These are phyloP conservation scores for Suillus sp. DNA, from an alignment of 768 basidiomycete species.

Conservation along the genomic window DNA sequence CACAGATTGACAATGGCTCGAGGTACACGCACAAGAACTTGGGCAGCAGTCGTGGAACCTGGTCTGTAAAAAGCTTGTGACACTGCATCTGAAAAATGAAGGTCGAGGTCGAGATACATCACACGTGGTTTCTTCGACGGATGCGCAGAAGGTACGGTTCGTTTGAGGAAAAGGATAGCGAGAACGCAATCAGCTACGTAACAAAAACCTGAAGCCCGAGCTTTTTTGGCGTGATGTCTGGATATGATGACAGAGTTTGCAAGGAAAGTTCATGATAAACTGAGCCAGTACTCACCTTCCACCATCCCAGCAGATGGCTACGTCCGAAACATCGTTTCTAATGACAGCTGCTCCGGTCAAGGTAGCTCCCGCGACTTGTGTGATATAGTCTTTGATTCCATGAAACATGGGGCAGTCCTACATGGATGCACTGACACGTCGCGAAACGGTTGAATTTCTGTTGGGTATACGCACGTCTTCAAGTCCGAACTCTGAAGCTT, in stretches of 20 bases:
- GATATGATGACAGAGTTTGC: not conserved
- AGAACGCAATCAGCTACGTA: conserved; percentile 91
- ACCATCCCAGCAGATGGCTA: conserved; percentile 90
- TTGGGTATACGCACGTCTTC: conserved; percentile 49
- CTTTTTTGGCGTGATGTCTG: conserved; percentile 84
- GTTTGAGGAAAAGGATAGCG: conserved; percentile 71
- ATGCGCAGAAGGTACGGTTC: conserved; percentile 27
- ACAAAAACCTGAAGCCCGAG: conserved; percentile 85
- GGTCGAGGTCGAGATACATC: conserved; percentile 91
- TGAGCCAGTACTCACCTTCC: conserved; percentile 55
- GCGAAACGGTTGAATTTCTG: not conserved
- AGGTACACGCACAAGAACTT: conserved; percentile 46
- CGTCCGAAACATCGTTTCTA: conserved; percentile 47
- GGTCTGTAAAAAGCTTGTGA: conserved; percentile 69
- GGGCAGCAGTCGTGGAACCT: conserved; percentile 36
- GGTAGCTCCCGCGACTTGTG: conserved; percentile 73
- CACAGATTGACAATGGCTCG: not conserved
- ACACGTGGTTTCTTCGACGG: conserved; percentile 53
- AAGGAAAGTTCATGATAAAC: conserved; percentile 3
- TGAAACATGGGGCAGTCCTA: conserved; percentile 86
- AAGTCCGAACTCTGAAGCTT: conserved; percentile 51
- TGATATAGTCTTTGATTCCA: conserved; percentile 68
- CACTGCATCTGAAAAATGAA: conserved; percentile 91
- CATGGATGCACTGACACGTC: conserved; percentile 9
- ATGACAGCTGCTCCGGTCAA: conserved; percentile 72